Evolutionary conservation across 371 early-diverging fungal species (phyloP), one percentile per base, ranked within the genome.

Genomic region (Mortierella sp.): DNA sequence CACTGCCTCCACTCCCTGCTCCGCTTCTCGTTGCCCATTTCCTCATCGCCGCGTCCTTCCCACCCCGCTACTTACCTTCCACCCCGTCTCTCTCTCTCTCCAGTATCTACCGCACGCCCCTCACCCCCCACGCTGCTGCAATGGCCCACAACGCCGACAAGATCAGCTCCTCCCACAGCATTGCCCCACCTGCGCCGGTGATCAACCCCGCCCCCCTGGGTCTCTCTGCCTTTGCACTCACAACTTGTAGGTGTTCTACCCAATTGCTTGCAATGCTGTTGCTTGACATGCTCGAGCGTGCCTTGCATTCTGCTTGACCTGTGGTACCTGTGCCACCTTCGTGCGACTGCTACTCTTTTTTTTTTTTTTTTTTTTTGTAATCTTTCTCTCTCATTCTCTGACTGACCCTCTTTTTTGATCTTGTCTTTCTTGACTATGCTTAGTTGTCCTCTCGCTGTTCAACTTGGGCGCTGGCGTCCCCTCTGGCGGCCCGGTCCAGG

Each of bases 171-270:
- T 29, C 16, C 52, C 48, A 51, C 14, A 18, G 4, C 47, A 18
- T 45, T 19, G 57, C 52, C 9, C 59, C 61, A 9, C 28, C 44
- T 25, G 25, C 63, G 15, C 60, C 64, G 26, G 45, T 29, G 7
- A 55, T 60, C 58, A 91, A 94, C 67, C 93, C 94, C 25, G 91
- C 85, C 60, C 93, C 93, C 21, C 81, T 93, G 61, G 94, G 93
- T 62, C 89, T 93, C 25, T 87, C 86, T 55, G 84, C 89, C 50
- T 94, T 93, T 61, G 93, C 92, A 37, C 75, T 93, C 70, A 92
- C 92, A 14, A 94, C 94, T n/a, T 75, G 76, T 70, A 75, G 67
- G 66, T 23, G 14, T 15, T 45, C 23, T 6, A 7, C 21, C 50
- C n/a, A n/a, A 50, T 21, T 50, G 14, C 14, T 37, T 37, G 37